Base-by-base conservation (phyloP, 768 basidiomycete genomes). In the Leccinum pellstonianum region DNA sequence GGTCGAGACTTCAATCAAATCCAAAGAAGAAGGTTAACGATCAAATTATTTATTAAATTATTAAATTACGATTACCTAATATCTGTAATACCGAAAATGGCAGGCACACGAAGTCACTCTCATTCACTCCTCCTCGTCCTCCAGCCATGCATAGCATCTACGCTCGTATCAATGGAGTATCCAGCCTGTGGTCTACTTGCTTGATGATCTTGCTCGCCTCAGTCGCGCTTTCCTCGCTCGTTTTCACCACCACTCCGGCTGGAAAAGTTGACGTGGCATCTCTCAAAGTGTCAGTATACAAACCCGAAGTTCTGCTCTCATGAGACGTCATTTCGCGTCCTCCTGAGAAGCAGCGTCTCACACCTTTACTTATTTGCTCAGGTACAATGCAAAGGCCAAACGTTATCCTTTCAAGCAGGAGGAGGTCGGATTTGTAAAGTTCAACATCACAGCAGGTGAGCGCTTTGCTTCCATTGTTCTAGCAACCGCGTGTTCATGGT, bases 401-500 rank as follows among this genome's bases (percentile, higher is more conserved):
- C 80, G 84, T 51, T 85, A 86, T 71, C 76, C 80, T 5, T 81
- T 76, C 64, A 81, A 79, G 62, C 81, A 87, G 65, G 86, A 90
- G 67, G 93, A 95, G 64, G 80, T 87, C 58, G 88, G 88, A 1
- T 88, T 91, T 69, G 82, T 92, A 38, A 83, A 87, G 69, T 94
- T 95, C 77, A 87, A 93, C 71, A 76, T 92, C 54, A 83, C 82
- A 49, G 89, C 91, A 48, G 93, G 93, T 90, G 66, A 64, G 83
- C 68, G 52, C 51, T 35, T 60, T 56, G 58, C 69, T 69, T 70
- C 68, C 73, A 75, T 73, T 64, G 60, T 51, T 52, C 48, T 60
- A 19, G 59, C 53, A 54, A 33, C 57, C 62, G 63, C 64, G 55
- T 70, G 70, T 62, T 72, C 48, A 66, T 54, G 56, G 66, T 61